Base-by-base conservation (phyloP, 352 stramenopile species). In the Aphanomyces cochlioides region DNA sequence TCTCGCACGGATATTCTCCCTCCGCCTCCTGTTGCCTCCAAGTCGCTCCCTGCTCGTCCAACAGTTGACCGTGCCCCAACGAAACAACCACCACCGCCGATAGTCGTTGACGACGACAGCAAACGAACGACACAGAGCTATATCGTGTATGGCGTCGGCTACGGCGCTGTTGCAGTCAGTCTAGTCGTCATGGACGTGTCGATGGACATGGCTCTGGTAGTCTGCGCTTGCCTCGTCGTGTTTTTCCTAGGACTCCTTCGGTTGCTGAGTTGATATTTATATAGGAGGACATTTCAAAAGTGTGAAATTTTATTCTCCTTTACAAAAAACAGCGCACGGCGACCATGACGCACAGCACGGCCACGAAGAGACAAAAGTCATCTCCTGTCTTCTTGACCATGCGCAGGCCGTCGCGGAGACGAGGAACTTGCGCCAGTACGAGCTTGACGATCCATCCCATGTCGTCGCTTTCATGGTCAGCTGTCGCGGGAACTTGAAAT, bases 371-470 rank as follows among this genome's bases (percentile, higher is more conserved):
- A n/a, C 59, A 67, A 48, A 67, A 48, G 41, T 56, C 59, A 19
- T 67, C 59, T 8, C 41, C 41, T 38, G 43, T 48, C 59, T 67
- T 67, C 41, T 67, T 67, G 40, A 39, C 21, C 59, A 67, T 67
- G 59, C 59, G 59, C 12, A 56, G 43, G 8, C 17, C 21, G 21
- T 67, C 59, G 41, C 59, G 59, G 41, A 67, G 43, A n/a, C 54
- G 54, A 7, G 59, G 59, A 41, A 67, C 43, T 36, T 56, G 39
- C 5, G 39, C 13, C 3, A 67, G 43, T 12, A 56, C 13, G 19
- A 67, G 12, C 59, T 67, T 67, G 15, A 67, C 48, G 59, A 67
- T 67, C 59, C 39, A 56, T 12, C 59, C 59, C 15, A n/a, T 40
- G 59, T 67, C 59, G 28, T 67, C 59, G 41, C 39, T 40, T 50